Base-by-base conservation (phyloP, 257 asterid genomes). In the Przewalskia tangutica region DNA sequence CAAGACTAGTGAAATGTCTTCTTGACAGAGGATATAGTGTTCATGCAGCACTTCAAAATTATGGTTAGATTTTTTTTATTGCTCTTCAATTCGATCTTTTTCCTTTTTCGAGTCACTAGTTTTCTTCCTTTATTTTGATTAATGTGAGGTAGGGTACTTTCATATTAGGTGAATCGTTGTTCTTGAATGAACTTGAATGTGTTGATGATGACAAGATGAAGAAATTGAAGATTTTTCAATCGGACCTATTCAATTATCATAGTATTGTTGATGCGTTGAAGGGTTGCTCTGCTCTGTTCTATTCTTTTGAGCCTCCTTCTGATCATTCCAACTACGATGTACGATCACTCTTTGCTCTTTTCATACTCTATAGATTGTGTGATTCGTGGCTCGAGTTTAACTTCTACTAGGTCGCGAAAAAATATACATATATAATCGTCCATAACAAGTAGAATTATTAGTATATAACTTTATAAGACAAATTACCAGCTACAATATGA, bases 181-280 rank as follows among this genome's bases (percentile, higher is more conserved):
- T 71, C 40, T 51, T 75, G 38, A 8, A 54, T 44, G 18, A 23
- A 51, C 44, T 75, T 75, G 80, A 75, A 50, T 50, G 80, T 13
- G 63, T 5, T 23, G 89, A 91, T 95, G 86, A 18, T 90, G 91
- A 40, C 34, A 59, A 87, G 60, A 83, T 83, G 46, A 81, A 89
- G 90, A 87, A 88, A 36, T 77, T 93, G 89, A 91, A 86, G 77
- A 92, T 91, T 5, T 95, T 91, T 58, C 84, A 87, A 5, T 82
- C 88, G 20, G 99, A 93, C 83, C 97, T 94, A 7, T 90, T 95
- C 89, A 97, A 95, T 83, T 95, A 93, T 82, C 96, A 89, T 83
- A 95, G 97, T 89, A 89, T 93, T 51, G 59, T 92, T 86, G 97
- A 91, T 16, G 99, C 98, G 0, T 85, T 95, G 32, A 92, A 88